These are phyloP conservation scores for Cladorrhinum sp. DNA, from an alignment of 2,329 filamentous ascomycete species.

Conservation along the genomic window DNA sequence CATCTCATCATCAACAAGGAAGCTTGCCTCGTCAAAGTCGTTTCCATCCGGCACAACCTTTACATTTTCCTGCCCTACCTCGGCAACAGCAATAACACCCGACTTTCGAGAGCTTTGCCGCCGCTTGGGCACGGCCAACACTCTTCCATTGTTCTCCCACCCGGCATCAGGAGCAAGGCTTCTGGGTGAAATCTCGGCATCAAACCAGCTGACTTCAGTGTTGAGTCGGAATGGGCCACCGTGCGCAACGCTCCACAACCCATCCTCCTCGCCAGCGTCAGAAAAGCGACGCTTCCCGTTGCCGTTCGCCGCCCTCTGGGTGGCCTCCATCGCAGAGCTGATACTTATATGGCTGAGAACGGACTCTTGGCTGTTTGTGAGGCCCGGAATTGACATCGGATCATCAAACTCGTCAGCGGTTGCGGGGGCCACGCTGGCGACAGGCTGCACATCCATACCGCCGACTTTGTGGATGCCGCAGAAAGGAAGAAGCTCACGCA, in stretches of 20 bases:
- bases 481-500: slow-evolving; percentile 71
- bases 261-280: slow-evolving; percentile 34
- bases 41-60: slow-evolving; percentile 29
- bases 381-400: slow-evolving; percentile 39
- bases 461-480: slow-evolving; percentile 77
- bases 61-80: slow-evolving; percentile 48
- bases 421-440: slow-evolving; percentile 22
- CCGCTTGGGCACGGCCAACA: slow-evolving; percentile 46
- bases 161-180: slow-evolving; percentile 38
- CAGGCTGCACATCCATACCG: slow-evolving; percentile 57
- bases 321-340: slow-evolving; percentile 21
- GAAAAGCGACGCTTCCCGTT: slow-evolving; percentile 49
- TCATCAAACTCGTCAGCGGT: slow-evolving; percentile 26
- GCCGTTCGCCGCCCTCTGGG: slow-evolving; percentile 11
- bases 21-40: slow-evolving; percentile 70
- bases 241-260: slow-evolving; percentile 16
- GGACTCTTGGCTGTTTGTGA: slow-evolving; percentile 57
- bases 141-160: slow-evolving; percentile 32
- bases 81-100: slow-evolving; percentile 20
- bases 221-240: slow-evolving; percentile 24
- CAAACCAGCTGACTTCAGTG: slow-evolving; percentile 31
- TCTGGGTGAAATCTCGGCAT: slow-evolving; percentile 41
- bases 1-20: slow-evolving; percentile 53
- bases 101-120: slow-evolving; percentile 24
- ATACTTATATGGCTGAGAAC: slow-evolving; percentile 36